These are phyloP conservation scores for Calonectria pseudoreteaudii DNA, from an alignment of 2,329 filamentous ascomycete species.

Conservation along the genomic window DNA sequence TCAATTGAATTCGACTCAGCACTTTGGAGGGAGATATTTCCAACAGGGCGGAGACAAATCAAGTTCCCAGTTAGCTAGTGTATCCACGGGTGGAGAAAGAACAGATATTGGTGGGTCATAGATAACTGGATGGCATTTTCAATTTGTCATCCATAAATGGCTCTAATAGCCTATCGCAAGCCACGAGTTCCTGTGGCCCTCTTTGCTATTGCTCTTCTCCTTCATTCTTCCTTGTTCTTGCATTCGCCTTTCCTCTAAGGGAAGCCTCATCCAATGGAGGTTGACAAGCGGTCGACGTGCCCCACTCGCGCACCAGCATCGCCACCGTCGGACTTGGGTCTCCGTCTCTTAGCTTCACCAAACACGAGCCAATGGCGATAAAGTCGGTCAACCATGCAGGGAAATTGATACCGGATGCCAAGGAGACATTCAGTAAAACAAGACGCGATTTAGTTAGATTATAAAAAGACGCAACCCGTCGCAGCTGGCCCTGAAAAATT, in stretches of 20 bases:
- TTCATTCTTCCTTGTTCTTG: not conserved
- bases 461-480: not conserved
- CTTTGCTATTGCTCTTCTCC: not conserved
- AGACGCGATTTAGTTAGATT: not conserved
- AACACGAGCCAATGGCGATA: not conserved
- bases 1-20: not conserved
- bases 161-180: not conserved
- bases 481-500: not conserved
- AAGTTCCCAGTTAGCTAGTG: not conserved
- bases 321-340: not conserved
- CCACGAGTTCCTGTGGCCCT: not conserved
- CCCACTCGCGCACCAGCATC: not conserved
- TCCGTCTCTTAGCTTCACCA: not conserved
- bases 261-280: not conserved
- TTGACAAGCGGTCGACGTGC: not conserved
- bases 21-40: not conserved
- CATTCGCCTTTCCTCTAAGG: not conserved
- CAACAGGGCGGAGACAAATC: not conserved
- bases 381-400: not conserved
- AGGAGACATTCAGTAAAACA: not conserved
- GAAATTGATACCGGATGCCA: not conserved
- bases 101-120: not conserved
- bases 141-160: not conserved
- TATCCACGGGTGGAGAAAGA: not conserved
- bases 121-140: not conserved